Base-by-base conservation (phyloP, 2,329 filamentous ascomycete genomes). In the Ophiognomonia clavigignenti-juglandacearum region DNA sequence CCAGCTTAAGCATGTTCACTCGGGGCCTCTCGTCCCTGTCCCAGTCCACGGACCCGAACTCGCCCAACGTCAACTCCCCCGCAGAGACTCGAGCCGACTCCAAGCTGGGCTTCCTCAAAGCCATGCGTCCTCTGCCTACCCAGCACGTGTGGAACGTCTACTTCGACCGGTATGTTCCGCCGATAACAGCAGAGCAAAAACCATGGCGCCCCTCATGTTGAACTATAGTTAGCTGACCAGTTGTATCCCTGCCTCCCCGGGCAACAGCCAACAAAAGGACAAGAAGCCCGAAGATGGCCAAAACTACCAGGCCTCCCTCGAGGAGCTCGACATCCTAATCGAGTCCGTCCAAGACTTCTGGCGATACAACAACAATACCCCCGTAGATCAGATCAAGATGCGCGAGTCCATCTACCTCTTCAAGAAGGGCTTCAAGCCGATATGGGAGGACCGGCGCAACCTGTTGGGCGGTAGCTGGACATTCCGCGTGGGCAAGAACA, bases 371-470 rank as follows among this genome's bases (percentile, higher is more conserved):
- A 90, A 91, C 70, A 89, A 90, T 66, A 87, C 84, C 32, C 86
- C 86, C 14, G 83, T 88, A 59, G 78, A 84, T 49, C 78, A 83
- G 63, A 82, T 91, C 65, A 84, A 84, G 66, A 82, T 86, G 72
- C 82, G 85, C 59, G 85, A 90, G 67, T 85, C 82, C 38, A 78
- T 90, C 54, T 88, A 90, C 63, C 75, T 91, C 55, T 90, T 90
- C 74, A 89, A 89, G 65, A 74, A 80, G 53, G 86, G 86, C 29
- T 88, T 88, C 66, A 78, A 78, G 53, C 86, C 86, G 47, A 72
- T 89, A 56, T 90, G 86, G 86, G 86, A 90, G 68, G 92, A 97
- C 63, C 80, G 87, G 34, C 83, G 93, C 59, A 96, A 96, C 67
- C 74, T 85, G 50, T 77, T 83, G 52, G 92, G 92, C 43, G 92